These are phyloP conservation scores for Fusarium bulbicola DNA, from an alignment of 2,329 filamentous ascomycete genomes.

Conservation along the genomic window DNA sequence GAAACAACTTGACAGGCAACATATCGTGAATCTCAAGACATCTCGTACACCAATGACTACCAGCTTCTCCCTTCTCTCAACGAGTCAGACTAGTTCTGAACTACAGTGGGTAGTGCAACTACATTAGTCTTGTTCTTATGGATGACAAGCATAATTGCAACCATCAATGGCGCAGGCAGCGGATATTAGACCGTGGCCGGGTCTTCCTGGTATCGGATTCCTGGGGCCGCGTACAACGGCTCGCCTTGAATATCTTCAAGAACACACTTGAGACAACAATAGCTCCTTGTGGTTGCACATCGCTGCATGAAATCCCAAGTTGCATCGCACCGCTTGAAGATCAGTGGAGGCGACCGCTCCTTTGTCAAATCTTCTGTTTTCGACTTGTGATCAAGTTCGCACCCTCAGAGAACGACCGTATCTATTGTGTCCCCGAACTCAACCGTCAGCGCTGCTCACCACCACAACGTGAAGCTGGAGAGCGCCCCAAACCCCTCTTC, in stretches of 20 bases:
- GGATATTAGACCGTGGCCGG: slow-evolving; percentile 3
- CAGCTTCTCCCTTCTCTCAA: not conserved
- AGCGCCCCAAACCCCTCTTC: slow-evolving; percentile 34
- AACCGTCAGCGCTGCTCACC: slow-evolving; percentile 17
- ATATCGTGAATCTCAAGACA: not conserved
- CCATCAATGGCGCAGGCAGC: slow-evolving; percentile 14
- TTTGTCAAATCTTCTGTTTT: slow-evolving; percentile 9
- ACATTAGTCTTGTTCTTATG: slow-evolving; percentile 13
- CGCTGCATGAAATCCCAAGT: slow-evolving; percentile 40
- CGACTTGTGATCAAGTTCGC: slow-evolving; percentile 1
- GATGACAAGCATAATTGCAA: slow-evolving; percentile 36
- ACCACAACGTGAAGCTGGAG: slow-evolving; percentile 14
- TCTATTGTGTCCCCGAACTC: slow-evolving; percentile 18
- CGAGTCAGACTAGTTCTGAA: slow-evolving; percentile 12
- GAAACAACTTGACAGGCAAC: not conserved
- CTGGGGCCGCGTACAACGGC: slow-evolving; percentile 11
- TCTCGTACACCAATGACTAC: not conserved
- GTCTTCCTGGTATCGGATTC: not conserved
- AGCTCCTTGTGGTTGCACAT: slow-evolving; percentile 5
- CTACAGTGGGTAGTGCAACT: slow-evolving; percentile 13
- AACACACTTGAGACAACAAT: slow-evolving; percentile 6
- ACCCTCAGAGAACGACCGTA: slow-evolving; percentile 1
- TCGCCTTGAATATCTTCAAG: slow-evolving; percentile 2
- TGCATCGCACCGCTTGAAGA: slow-evolving; percentile 39
- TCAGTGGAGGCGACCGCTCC: slow-evolving; percentile 18